phyloP scores from a whole-genome alignment of 2,329 filamentous ascomycete genomes.

The Bertia moriformis region DNA sequence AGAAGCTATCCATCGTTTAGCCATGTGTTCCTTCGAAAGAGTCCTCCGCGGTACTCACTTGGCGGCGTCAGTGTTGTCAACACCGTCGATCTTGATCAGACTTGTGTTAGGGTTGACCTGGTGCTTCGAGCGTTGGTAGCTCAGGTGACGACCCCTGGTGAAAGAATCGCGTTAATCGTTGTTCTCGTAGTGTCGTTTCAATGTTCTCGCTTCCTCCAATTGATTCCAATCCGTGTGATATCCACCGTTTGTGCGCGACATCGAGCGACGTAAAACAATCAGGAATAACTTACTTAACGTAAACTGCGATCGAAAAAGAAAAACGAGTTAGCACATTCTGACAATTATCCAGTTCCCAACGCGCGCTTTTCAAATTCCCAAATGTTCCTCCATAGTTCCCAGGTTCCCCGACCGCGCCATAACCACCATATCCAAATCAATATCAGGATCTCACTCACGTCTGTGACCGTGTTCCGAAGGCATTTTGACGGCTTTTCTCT shows the following conservation, averaged over 20 bases:
- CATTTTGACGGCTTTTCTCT: not conserved
- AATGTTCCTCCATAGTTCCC: too few species aligned
- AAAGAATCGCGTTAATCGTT: slow-evolving; percentile 1
- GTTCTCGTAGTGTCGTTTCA: not conserved
- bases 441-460: not conserved
- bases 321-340: not conserved
- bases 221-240: not conserved
- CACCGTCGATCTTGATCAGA: slow-evolving; percentile 97
- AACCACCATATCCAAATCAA: not conserved
- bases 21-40: not conserved
- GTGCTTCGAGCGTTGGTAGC: slow-evolving; percentile 91
- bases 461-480: not conserved
- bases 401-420: too few species aligned
- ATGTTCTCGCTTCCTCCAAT: not conserved
- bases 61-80: slow-evolving; percentile 77
- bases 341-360: too few species aligned
- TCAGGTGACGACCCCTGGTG: slow-evolving; percentile 86
- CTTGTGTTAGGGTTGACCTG: slow-evolving; percentile 75
- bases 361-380: not conserved
- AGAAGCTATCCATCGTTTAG: slow-evolving; percentile 44
- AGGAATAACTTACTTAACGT: slow-evolving; percentile 1
- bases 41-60: slow-evolving; percentile 41
- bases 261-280: not conserved
- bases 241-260: too few species aligned
- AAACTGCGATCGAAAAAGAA: not conserved